phyloP scores from a whole-genome alignment of 2,329 filamentous ascomycete species.

The Emergomyces africanus region DNA sequence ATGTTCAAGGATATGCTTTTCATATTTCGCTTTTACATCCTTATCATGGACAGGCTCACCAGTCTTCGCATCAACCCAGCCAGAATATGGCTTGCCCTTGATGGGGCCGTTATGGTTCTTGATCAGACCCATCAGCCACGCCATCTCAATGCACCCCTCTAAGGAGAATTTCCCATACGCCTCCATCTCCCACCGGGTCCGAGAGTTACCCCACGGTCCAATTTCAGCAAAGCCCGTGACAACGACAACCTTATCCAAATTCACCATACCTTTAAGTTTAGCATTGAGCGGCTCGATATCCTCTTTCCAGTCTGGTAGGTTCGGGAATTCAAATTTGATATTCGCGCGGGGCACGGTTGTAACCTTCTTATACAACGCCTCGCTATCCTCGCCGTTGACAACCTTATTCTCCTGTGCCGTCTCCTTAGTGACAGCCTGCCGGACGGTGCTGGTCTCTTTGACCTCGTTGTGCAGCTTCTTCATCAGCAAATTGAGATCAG shows the following conservation, averaged over 20 bases:
- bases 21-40: conserved; percentile 94
- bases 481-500: conserved; percentile 90
- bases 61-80: conserved; percentile 88
- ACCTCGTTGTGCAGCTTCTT: conserved; percentile 86
- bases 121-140: conserved; percentile 99
- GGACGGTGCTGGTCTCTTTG: conserved; percentile 87
- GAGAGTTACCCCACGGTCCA: conserved; percentile 95
- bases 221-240: conserved; percentile 94
- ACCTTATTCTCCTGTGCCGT: conserved; percentile 94
- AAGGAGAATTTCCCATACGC: conserved; percentile 92
- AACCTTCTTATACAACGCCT: conserved; percentile 89
- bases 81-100: conserved; percentile 92
- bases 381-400: conserved; percentile 85
- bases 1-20: conserved; percentile 93
- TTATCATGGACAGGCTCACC: conserved; percentile 96
- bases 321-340: conserved; percentile 94
- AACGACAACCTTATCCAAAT: conserved; percentile 94
- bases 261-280: conserved; percentile 92
- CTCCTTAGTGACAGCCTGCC: conserved; percentile 88
- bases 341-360: conserved; percentile 89
- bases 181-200: conserved; percentile 99
- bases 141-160: conserved; percentile 97
- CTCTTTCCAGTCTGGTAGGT: conserved; percentile 77
- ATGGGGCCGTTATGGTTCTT: conserved; percentile 95
- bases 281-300: conserved; percentile 83